A percentile compares a stretch with the other conserved stretches of the same genome.
These are phyloP conservation scores for Erysimum cheiranthoides DNA, from an alignment of 345 rosid genomes.

Conservation along the genomic window DNA sequence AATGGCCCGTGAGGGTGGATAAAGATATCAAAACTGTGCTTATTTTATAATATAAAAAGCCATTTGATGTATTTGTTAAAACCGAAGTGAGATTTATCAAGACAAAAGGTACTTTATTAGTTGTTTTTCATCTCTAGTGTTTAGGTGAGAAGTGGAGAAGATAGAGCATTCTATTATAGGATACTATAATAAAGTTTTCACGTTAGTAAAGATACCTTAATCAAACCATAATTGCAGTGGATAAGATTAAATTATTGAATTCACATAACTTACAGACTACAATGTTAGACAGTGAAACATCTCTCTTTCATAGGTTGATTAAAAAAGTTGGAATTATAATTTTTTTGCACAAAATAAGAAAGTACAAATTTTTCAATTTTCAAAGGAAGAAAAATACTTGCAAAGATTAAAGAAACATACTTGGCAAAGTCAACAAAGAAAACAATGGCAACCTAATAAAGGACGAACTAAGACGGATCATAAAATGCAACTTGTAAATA, in stretches of 20 bases:
- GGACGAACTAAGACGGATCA: slow-evolving; percentile 21
- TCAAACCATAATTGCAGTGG: neutral
- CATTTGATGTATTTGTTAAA: neutral
- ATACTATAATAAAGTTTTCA: neutral
- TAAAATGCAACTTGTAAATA: slow-evolving; percentile 35
- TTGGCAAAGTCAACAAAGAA: slow-evolving; percentile 15
- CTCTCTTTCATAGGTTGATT: slow-evolving; percentile 25
- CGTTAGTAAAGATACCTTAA: neutral
- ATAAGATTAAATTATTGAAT: slow-evolving; percentile 4
- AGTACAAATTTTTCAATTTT: neutral
- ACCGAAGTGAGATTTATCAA: slow-evolving; percentile 13
- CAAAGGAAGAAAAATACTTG: slow-evolving; percentile 6
- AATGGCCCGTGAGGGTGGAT: slow-evolving; percentile 31
- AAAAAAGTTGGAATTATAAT: neutral
- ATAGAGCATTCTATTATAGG: neutral
- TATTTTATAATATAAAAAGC: neutral
- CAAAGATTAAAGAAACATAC: neutral
- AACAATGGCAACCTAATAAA: neutral
- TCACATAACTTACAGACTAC: slow-evolving; percentile 3
- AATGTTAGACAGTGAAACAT: slow-evolving; percentile 12
- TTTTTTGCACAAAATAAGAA: neutral
- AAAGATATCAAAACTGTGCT: neutral
- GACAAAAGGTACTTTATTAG: slow-evolving; percentile 3
- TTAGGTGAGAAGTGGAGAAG: slow-evolving; percentile 15
- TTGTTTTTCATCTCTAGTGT: slow-evolving; percentile 8